phyloP scores from a whole-genome alignment of 139 green algal species.

The Eudorina sp. region DNA sequence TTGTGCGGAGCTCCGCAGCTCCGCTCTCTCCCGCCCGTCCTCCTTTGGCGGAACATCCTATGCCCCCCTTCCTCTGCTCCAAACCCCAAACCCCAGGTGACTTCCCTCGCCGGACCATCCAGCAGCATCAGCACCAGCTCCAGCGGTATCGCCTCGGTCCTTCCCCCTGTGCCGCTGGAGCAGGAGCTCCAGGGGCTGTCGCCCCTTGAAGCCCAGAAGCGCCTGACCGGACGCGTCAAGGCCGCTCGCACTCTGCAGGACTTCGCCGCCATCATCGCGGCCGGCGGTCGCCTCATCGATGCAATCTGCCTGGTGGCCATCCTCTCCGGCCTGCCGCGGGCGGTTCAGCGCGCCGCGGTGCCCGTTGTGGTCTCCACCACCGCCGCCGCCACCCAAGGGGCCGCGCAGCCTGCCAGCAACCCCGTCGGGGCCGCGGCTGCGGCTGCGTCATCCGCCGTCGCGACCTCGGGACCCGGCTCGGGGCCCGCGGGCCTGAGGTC shows the following conservation, averaged over 20 bases:
- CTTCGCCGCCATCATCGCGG: conserved; percentile 16
- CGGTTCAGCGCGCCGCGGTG: conserved; percentile 6
- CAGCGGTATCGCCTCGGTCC: neutral
- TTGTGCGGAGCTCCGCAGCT: too few species aligned
- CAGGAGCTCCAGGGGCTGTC: conserved; percentile 39
- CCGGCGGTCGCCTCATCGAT: conserved; percentile 43
- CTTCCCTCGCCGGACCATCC: conserved; percentile 1
- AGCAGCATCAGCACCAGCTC: neutral
- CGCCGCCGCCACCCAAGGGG: neutral
- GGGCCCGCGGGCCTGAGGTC: neutral
- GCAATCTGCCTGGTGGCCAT: conserved; percentile 41
- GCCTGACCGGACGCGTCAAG: conserved; percentile 45
- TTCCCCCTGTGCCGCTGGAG: conserved; percentile 12
- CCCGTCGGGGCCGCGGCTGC: neutral
- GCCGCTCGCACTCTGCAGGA: conserved; percentile 27
- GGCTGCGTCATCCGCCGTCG: neutral
- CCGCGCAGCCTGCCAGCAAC: neutral
- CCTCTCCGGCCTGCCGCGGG: conserved; percentile 21
- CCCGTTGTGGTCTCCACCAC: neutral
- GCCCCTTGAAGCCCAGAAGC: conserved; percentile 38
- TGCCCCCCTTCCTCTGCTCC: neutral
- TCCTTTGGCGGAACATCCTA: too few species aligned
- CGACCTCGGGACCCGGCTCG: neutral
- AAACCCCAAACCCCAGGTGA: neutral
- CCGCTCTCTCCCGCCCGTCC: too few species aligned